Base-by-base conservation (phyloP, 2,329 filamentous ascomycete species). In the Colletotrichum tamarilloi region DNA sequence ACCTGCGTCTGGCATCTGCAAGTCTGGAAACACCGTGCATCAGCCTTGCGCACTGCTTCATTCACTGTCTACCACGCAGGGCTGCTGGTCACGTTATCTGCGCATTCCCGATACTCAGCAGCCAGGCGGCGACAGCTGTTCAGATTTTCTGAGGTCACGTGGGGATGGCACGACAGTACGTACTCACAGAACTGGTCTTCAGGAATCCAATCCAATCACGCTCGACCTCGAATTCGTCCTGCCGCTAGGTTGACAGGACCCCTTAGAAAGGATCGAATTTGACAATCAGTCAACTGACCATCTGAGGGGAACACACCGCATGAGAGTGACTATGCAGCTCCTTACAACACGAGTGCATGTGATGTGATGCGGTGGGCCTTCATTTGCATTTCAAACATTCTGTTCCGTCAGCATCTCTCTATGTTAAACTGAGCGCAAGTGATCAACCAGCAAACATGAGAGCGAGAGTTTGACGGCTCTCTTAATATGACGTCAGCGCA, bases 401-500 rank as follows among this genome's bases (percentile, higher is more conserved):
- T 42, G 32, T 53, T n/a, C 64, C 62, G 63, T 62, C n/a, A 26
- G 55, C 49, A 28, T 67, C 58, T n/a, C 32, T n/a, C 32, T 55
- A 32, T 24, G 24, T 65, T 28, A 4, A 24, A 42, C 60, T 6
- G 67, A 46, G 52, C 59, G 58, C 58, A 68, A 63, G 53, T 46
- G 46, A 38, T 63, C 16, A 32, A 55, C 58, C 65, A 64, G 69
- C 69, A 53, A 53, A 42, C 35, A 24, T 22, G 46, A n/a, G 26
- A 66, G 63, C 24, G 42, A 26, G 4, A 46, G 42, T 49, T 38
- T 57, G 46, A 11, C 42, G 19, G 19, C 19, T 22, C 16, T 9
- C 6, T 49, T 24, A n/a, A n/a, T 28, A 49, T 73, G 67, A 71
- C 67, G 71, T 73, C 71, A 73, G 67, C 42, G 38, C 16, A 19